Conservation (phyloP, 2,329 filamentous ascomycete genomes). For the Claviceps pazoutovae region DNA sequence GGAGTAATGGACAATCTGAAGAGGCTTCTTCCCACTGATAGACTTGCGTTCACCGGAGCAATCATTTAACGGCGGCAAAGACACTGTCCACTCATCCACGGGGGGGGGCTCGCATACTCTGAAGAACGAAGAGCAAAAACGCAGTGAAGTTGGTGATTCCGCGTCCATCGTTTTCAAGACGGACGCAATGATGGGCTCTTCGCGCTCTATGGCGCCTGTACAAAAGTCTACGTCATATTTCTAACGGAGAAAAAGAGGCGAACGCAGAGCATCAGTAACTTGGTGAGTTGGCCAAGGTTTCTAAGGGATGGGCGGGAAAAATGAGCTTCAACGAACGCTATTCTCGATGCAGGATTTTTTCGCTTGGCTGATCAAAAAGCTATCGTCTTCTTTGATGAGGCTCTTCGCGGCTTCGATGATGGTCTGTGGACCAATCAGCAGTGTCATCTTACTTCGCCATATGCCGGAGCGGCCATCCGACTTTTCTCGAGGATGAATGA, state of each 20-base stretch:
- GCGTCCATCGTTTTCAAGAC: slow-evolving; percentile 30
- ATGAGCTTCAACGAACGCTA: slow-evolving; percentile 8
- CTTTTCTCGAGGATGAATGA: neutral
- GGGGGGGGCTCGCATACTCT: slow-evolving; percentile 35
- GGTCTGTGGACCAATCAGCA: neutral
- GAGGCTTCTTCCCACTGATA: slow-evolving; percentile 28
- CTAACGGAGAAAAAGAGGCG: slow-evolving; percentile 11
- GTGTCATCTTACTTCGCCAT: neutral
- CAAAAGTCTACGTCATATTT: slow-evolving; percentile 40
- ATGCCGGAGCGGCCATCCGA: neutral
- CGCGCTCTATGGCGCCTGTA: slow-evolving; percentile 31
- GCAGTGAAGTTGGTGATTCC: slow-evolving; percentile 33
- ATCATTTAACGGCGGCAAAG: slow-evolving; percentile 27
- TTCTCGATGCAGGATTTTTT: slow-evolving; percentile 16
- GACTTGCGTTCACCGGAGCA: slow-evolving; percentile 12
- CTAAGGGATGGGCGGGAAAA: neutral
- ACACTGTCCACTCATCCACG: slow-evolving; percentile 27
- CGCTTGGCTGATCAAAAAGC: slow-evolving; percentile 18
- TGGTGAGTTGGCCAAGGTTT: too few relatives aligned
- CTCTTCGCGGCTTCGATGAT: slow-evolving; percentile 21
- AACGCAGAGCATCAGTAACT: neutral
- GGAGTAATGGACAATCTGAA: slow-evolving; percentile 43
- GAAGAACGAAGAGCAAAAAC: slow-evolving; percentile 37
- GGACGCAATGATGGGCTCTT: slow-evolving; percentile 37
- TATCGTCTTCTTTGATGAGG: slow-evolving; percentile 26